Evolutionary conservation across 768 basidiomycete genomes (phyloP), one percentile per base, ranked within the genome.

Genomic region (Leccinum boreale): DNA sequence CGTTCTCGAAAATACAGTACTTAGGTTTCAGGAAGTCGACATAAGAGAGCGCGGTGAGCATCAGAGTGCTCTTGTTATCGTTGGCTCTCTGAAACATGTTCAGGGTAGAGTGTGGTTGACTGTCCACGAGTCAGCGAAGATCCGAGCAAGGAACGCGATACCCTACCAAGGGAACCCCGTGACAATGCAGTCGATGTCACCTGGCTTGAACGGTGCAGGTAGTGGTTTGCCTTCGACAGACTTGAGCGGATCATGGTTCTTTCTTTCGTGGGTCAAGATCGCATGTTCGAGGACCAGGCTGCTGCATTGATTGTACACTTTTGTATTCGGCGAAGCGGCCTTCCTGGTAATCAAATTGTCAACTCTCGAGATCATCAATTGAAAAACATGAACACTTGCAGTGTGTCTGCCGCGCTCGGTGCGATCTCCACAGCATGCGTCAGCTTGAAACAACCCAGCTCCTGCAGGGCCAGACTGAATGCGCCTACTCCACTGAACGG

Each of bases 131-230:
- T 67, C 51, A 61, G 28, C n/a, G 44, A 44, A 58, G 11, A 51
- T 48, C 26, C 26, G 21, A 48, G 17, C 26, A 48, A 48, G 26
- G 39, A 46, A 8, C 14, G 15, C 23, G 14, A 50, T 28, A 1
- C 29, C 59, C 23, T 56, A 86, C 90, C 91, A 93, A 35, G 91
- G 91, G 61, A 92, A 89, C 0, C 92, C 91, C 17, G 85, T 80
- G 12, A 81, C 72, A 14, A 92, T 76, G 28, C 85, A 78, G 52
- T 90, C 81, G 53, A 89, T 80, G 3, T 83, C 78, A 5, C 77
- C 81, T 7, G 79, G 79, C 44, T 72, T 72, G 3, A 83, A 82
- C 11, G 79, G 81, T 3, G 65, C 64, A 2, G 82, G 81, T 12
- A 86, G 60, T 2, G 56, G 65, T 9, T 72, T 71, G 9, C 72